phyloP scores from a whole-genome alignment of 108 stramenopile species.

The Skeletonema tropicum region DNA sequence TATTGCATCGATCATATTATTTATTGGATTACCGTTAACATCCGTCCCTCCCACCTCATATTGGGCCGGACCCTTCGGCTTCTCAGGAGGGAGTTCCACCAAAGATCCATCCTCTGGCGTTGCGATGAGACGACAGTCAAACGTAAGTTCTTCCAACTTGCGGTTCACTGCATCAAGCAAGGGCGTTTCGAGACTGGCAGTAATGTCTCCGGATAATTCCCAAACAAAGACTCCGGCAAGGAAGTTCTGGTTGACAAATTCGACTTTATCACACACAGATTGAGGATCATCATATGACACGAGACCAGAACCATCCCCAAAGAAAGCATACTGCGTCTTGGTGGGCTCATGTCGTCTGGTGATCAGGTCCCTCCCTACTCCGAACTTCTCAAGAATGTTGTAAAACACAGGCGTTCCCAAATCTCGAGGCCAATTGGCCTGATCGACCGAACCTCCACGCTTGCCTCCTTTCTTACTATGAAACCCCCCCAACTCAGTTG shows the following conservation, averaged over 20 bases:
- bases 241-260: conserved; percentile 39
- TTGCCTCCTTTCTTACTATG: conserved; percentile 26
- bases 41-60: conserved; percentile 7
- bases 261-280: conserved; percentile 50
- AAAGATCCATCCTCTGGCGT: conserved; percentile 36
- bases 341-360: conserved; percentile 44
- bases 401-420: conserved; percentile 44
- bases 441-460: conserved; percentile 32
- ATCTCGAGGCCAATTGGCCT: conserved; percentile 43
- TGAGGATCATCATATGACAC: conserved; percentile 53
- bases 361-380: conserved; percentile 22
- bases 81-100: conserved; percentile 32
- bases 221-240: conserved; percentile 47
- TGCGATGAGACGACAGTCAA: conserved; percentile 35
- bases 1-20: conserved; percentile 22
- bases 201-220: conserved; percentile 36
- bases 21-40: not conserved
- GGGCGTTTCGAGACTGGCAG: conserved; percentile 27
- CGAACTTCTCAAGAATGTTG: conserved; percentile 45
- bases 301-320: conserved; percentile 46
- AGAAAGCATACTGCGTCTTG: conserved; percentile 39
- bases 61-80: conserved; percentile 38
- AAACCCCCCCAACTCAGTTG: conserved; percentile 28
- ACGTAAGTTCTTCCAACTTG: conserved; percentile 47
- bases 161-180: conserved; percentile 42